phyloP scores from a whole-genome alignment of 306 rosid genomes.

The Vicia faba region DNA sequence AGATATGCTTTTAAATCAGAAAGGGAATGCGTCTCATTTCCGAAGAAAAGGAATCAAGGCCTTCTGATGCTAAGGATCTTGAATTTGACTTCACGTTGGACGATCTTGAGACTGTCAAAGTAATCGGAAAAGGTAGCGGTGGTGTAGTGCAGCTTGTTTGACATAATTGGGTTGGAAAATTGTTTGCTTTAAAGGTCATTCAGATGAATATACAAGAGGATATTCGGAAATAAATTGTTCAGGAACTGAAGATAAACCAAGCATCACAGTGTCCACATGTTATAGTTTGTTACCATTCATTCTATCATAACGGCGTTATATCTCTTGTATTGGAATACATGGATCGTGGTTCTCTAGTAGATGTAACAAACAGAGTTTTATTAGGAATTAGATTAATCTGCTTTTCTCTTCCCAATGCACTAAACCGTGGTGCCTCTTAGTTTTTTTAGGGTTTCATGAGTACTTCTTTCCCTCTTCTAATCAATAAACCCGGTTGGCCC shows the following conservation, averaged over 20 bases:
- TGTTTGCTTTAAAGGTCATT: slow-evolving; percentile 94
- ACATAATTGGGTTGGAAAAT: slow-evolving; percentile 88
- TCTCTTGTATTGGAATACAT: slow-evolving; percentile 94
- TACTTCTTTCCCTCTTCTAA: no score
- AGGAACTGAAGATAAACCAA: slow-evolving; percentile 95
- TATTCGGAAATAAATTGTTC: slow-evolving; percentile 94
- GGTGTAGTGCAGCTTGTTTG: slow-evolving; percentile 98
- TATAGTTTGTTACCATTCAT: slow-evolving; percentile 92
- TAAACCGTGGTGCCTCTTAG: no score
- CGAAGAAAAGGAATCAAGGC: slow-evolving; percentile 71
- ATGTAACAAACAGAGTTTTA: no score
- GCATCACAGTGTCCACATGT: slow-evolving; percentile 94
- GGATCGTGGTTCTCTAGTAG: slow-evolving; percentile 97
- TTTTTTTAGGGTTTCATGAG: no score
- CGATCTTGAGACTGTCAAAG: slow-evolving; percentile 87
- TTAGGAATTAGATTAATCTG: no score
- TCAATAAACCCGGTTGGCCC: no score
- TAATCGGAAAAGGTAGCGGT: slow-evolving; percentile 95
- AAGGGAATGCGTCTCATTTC: slow-evolving; percentile 85
- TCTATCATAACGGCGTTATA: slow-evolving; percentile 90
- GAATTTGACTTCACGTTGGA: slow-evolving; percentile 74
- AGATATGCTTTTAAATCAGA: slow-evolving; percentile 77
- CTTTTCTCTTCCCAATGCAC: no score
- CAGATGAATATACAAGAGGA: slow-evolving; percentile 98
- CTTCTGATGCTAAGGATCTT: slow-evolving; percentile 72